Base-by-base conservation (phyloP, 306 rosid genomes). In the Lathyrus oleraceus region DNA sequence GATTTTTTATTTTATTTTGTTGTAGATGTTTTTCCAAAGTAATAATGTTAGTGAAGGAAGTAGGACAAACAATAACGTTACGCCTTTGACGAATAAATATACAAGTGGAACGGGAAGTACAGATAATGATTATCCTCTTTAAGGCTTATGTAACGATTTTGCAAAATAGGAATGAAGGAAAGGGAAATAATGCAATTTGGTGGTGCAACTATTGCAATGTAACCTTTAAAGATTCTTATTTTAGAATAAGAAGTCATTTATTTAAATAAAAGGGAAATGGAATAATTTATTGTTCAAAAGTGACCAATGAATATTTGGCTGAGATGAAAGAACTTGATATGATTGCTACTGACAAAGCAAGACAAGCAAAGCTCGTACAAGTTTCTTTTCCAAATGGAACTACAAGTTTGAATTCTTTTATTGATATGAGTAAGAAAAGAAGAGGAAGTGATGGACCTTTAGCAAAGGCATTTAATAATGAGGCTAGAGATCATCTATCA, bases 311-410 rank as follows among this genome's bases (percentile, higher is more conserved):
- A 23, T 21, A 23, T 13, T 8, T 27, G 14, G 25, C 14, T 11
- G 40, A 57, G 63, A 57, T 57, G 63, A 12, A 13, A 14, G 17
- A 57, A 57, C 16, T 57, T 57, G n/a, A n/a, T n/a, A n/a, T n/a
- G n/a, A n/a, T n/a, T n/a, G n/a, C n/a, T n/a, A n/a, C n/a, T n/a
- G n/a, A n/a, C 10, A 57, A 1, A 27, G 8, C 11, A 38, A 4
- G 11, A 43, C 11, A 43, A 12, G 48, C 0, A 43, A 3, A 43
- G 15, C 48, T 5, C 3, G 48, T 43, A 3, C 48, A 43, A 43
- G 48, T 43, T 43, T 5, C 15, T 43, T 43, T 43, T 0, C 6
- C 16, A 0, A 13, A 3, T 43, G 48, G 16, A 11, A 43, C 16
- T 11, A 43, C 48, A 43, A 43, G 16, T 43, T 43, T 43, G 15